Evolutionary conservation across 2,329 filamentous ascomycete species (phyloP).

Genomic region (Metarhizium anisopliae): DNA sequence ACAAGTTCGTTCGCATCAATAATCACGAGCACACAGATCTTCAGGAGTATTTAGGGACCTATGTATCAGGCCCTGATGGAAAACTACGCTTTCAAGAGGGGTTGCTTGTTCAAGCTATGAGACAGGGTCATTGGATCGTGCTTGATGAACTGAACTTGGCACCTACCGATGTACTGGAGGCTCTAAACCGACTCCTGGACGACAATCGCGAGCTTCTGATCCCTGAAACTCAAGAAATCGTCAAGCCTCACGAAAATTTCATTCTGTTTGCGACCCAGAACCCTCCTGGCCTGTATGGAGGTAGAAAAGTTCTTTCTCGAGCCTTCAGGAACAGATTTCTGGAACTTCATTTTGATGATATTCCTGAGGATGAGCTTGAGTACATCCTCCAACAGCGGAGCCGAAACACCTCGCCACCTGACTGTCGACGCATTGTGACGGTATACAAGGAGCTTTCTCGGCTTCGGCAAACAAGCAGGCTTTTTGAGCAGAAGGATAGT

Average conservation of each 20-base stretch:
- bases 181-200: slow-evolving; percentile 87
- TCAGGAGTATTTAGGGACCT: slow-evolving; percentile 94
- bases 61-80: slow-evolving; percentile 77
- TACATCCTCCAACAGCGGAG: slow-evolving; percentile 84
- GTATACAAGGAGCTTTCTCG: slow-evolving; percentile 91
- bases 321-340: slow-evolving; percentile 96
- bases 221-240: slow-evolving; percentile 90
- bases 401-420: slow-evolving; percentile 77
- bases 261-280: slow-evolving; percentile 99
- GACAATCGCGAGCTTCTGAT: slow-evolving; percentile 95
- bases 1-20: slow-evolving; percentile 97
- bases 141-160: slow-evolving; percentile 95
- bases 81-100: slow-evolving; percentile 88
- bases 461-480: slow-evolving; percentile 76
- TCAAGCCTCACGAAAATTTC: slow-evolving; percentile 87
- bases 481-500: slow-evolving; percentile 96
- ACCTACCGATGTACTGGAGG: slow-evolving; percentile 93
- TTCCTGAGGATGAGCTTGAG: slow-evolving; percentile 88
- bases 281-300: slow-evolving; percentile 88
- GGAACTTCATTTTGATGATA: slow-evolving; percentile 96
- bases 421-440: slow-evolving; percentile 82
- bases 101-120: slow-evolving; percentile 81
- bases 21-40: slow-evolving; percentile 98
- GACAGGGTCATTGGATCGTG: slow-evolving; percentile 95
- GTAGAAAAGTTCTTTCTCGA: slow-evolving; percentile 83